A percentile compares a stretch with the other conserved stretches of the same genome.
phyloP scores from a whole-genome alignment of 2,329 filamentous ascomycete species.

The Hymenoscyphus salicellus region DNA sequence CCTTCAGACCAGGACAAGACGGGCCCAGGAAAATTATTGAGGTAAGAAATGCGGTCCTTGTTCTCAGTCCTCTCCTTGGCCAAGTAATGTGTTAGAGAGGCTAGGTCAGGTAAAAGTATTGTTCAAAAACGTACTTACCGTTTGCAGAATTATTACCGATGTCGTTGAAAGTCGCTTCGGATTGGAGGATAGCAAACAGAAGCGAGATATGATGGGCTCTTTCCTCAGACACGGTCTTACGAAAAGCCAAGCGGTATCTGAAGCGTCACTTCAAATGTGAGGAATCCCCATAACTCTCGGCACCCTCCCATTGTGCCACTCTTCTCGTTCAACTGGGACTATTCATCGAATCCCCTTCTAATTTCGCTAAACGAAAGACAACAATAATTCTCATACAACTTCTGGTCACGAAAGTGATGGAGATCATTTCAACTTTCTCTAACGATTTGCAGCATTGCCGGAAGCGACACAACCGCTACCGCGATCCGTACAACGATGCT shows the following conservation, averaged over 20 bases:
- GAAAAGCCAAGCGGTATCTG: constrained; percentile 16
- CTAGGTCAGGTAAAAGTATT: too few species aligned
- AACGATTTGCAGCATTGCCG: constrained; percentile 41
- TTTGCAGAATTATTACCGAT: constrained; percentile 37
- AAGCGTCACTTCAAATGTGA: constrained; percentile 29
- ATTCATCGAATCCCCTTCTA: too few species aligned
- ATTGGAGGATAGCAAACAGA: constrained; percentile 42
- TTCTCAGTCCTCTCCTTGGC: too few species aligned
- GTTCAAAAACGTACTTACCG: background rate
- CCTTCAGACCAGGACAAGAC: constrained; percentile 8
- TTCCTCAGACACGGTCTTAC: constrained; percentile 45
- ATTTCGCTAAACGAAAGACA: too few species aligned
- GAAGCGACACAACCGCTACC: constrained; percentile 57
- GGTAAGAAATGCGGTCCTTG: background rate
- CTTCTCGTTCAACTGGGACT: background rate
- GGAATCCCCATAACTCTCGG: constrained; percentile 1
- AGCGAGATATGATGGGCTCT: constrained; percentile 52
- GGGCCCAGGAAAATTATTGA: constrained; percentile 8
- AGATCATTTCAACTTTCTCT: too few species aligned
- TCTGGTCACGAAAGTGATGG: too few species aligned
- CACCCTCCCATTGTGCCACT: background rate
- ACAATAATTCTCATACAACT: too few species aligned
- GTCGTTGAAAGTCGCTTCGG: constrained; percentile 37
- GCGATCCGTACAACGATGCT: constrained; percentile 41
- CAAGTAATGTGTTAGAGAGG: too few species aligned